Conservation (phyloP, 2,329 filamentous ascomycete species). For the Pseudogymnoascus sp. region DNA sequence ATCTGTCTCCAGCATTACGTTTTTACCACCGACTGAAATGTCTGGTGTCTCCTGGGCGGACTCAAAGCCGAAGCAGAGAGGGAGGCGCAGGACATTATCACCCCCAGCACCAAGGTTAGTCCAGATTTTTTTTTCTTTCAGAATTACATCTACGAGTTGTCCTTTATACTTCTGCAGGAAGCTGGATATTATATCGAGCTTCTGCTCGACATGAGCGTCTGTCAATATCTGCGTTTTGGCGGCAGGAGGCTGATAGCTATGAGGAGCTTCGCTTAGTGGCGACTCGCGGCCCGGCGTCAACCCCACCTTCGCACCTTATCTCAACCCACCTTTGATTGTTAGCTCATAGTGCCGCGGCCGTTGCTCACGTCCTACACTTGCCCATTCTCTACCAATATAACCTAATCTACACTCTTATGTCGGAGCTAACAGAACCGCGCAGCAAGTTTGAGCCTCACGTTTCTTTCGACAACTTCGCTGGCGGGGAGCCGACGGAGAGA, state of each 20-base stretch:
- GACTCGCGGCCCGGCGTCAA: neutral
- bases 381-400: neutral
- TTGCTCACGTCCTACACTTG: neutral
- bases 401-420: constrained; percentile 1
- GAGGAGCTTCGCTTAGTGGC: constrained; percentile 8
- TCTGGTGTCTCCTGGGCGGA: constrained; percentile 12
- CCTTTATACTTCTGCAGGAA: neutral
- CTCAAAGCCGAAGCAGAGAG: constrained; percentile 14
- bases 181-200: neutral
- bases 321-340: constrained; percentile 2
- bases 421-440: constrained; percentile 13
- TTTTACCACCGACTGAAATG: constrained; percentile 16
- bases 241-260: constrained; percentile 16
- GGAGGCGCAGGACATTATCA: constrained; percentile 26
- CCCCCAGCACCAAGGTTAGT: constrained; percentile 32
- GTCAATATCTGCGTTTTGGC: neutral
- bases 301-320: constrained; percentile 8
- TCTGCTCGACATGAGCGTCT: neutral
- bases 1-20: constrained; percentile 24
- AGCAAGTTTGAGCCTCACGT: constrained; percentile 58
- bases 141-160: neutral
- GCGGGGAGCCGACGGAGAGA: constrained; percentile 53
- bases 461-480: constrained; percentile 66
- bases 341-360: constrained; percentile 3
- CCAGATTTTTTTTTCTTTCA: constrained; percentile 10